phyloP scores from a whole-genome alignment of 169 alveolate genomes.

The Cryptosporidium canis region DNA sequence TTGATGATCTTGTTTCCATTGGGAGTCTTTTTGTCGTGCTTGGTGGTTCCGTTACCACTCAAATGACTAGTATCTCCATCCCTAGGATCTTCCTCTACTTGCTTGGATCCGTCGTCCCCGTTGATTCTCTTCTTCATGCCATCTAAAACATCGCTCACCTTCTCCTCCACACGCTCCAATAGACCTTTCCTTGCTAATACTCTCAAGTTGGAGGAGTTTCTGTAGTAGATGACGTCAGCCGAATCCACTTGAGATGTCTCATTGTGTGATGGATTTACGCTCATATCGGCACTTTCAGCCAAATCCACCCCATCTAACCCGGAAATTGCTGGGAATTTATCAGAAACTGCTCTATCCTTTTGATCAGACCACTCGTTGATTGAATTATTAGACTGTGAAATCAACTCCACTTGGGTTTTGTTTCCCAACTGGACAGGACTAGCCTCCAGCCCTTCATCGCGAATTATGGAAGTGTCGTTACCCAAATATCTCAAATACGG shows the following conservation, averaged over 20 bases:
- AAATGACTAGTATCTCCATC: background rate
- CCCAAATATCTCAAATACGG: constrained; percentile 61
- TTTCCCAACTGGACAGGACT: too few species aligned
- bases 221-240: background rate
- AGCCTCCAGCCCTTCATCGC: too few species aligned
- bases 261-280: background rate
- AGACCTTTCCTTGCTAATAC: constrained; percentile 26
- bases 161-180: constrained; percentile 25
- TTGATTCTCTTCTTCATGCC: background rate
- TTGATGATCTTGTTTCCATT: constrained; percentile 26
- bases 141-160: constrained; percentile 31
- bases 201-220: constrained; percentile 17
- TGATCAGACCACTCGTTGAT: too few species aligned
- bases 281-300: background rate
- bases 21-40: background rate
- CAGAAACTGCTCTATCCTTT: background rate
- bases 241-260: background rate
- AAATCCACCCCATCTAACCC: background rate
- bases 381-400: too few species aligned
- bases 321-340: background rate
- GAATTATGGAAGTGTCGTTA: background rate
- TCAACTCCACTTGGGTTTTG: background rate
- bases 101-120: background rate
- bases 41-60: background rate
- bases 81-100: background rate